phyloP scores from a whole-genome alignment of 2,329 filamentous ascomycete genomes.

The Penicillium sp. region DNA sequence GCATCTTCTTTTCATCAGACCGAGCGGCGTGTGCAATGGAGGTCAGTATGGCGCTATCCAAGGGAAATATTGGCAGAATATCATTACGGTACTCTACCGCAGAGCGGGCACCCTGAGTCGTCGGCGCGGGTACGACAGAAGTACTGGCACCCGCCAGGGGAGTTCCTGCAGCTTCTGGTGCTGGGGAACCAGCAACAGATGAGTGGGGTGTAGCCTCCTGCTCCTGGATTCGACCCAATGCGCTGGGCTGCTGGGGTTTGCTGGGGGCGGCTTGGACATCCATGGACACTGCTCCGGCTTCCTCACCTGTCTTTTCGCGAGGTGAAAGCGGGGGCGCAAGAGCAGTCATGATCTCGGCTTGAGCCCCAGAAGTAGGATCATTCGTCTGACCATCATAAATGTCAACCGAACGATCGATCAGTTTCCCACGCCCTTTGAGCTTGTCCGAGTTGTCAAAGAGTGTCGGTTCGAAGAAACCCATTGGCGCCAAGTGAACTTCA shows the following conservation, averaged over 20 bases:
- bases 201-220: conserved; percentile 72
- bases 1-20: conserved; percentile 85
- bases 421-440: conserved; percentile 68
- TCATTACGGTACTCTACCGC: conserved; percentile 63
- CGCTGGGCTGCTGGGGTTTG: conserved; percentile 60
- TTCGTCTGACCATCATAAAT: conserved; percentile 90
- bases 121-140: conserved; percentile 33
- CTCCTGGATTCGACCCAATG: conserved; percentile 63
- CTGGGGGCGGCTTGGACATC: conserved; percentile 43
- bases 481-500: conserved; percentile 86
- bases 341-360: conserved; percentile 59
- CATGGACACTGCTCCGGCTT: conserved; percentile 26
- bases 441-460: conserved; percentile 83
- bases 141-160: conserved; percentile 50
- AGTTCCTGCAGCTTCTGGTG: conserved; percentile 68
- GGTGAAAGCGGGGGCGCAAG: conserved; percentile 41
- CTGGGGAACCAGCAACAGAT: conserved; percentile 82
- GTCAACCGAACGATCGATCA: conserved; percentile 85
- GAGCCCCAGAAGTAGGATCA: conserved; percentile 80
- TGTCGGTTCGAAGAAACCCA: conserved; percentile 86
- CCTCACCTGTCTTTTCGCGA: conserved; percentile 35
- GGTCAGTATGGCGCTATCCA: conserved; percentile 85
- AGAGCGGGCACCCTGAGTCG: conserved; percentile 35
- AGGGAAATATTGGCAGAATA: conserved; percentile 72
- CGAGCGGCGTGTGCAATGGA: conserved; percentile 82